Evolutionary conservation across 495 filamentous ascomycete genomes (phyloP).

Genomic region (Lindgomyces ingoldianus): DNA sequence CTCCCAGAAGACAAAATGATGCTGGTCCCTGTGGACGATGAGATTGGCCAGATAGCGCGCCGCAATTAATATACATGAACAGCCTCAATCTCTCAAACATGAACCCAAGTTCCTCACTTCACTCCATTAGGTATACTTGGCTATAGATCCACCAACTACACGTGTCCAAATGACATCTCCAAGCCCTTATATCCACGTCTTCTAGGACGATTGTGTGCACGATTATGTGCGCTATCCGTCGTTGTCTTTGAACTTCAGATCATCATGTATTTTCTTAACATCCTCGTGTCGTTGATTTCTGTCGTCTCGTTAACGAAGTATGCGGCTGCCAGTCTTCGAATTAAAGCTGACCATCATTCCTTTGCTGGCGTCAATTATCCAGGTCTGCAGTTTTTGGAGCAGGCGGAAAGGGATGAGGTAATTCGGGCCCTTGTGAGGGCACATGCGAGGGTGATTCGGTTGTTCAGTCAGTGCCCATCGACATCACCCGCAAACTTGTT

Average conservation of each 20-base stretch:
- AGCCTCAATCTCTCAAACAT: constrained; percentile 32
- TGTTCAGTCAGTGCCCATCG: constrained; percentile 27
- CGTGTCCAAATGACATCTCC: constrained; percentile 29
- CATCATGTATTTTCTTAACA: constrained; percentile 26
- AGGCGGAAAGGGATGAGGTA: constrained; percentile 13
- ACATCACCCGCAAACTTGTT: neutral
- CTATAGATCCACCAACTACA: constrained; percentile 28
- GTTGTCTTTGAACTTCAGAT: constrained; percentile 19
- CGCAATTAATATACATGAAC: constrained; percentile 35
- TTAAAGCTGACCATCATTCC: constrained; percentile 28
- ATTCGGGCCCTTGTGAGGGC: constrained; percentile 30
- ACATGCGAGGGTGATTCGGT: constrained; percentile 28
- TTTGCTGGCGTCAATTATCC: constrained; percentile 37
- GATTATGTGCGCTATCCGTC: constrained; percentile 14
- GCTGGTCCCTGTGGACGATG: neutral
- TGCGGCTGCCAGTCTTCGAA: constrained; percentile 25
- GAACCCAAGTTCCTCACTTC: neutral
- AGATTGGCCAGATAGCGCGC: constrained; percentile 20
- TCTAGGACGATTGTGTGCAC: constrained; percentile 12
- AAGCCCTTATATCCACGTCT: constrained; percentile 24
- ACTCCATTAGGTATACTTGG: constrained; percentile 13
- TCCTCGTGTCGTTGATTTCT: constrained; percentile 14
- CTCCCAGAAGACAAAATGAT: constrained; percentile 1
- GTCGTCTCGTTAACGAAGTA: constrained; percentile 11
- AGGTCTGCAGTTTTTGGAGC: constrained; percentile 25